These are phyloP conservation scores for Strombidium stylifer DNA, from an alignment of 73 alveolate species.

Conservation along the genomic window DNA sequence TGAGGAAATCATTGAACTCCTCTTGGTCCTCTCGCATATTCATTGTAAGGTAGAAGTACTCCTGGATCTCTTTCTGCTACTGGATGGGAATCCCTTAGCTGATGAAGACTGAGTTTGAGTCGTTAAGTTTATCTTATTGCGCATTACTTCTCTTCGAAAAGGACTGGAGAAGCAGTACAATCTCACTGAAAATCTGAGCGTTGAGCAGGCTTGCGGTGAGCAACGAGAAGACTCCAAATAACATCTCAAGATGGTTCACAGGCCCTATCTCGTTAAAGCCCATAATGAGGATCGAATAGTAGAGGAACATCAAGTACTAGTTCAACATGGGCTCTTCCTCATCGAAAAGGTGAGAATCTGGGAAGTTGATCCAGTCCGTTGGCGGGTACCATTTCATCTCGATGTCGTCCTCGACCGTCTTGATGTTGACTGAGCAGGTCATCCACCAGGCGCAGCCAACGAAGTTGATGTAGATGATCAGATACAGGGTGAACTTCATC, in stretches of 20 bases:
- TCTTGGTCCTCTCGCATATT: slow-evolving; percentile 37
- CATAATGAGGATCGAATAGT: slow-evolving; percentile 48
- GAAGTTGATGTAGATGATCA: too few species aligned
- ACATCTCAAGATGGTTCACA: slow-evolving; percentile 28
- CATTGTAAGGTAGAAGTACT: slow-evolving; percentile 21
- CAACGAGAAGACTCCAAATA: slow-evolving; percentile 21
- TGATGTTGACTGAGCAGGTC: too few species aligned
- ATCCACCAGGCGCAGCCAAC: too few species aligned
- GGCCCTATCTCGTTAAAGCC: slow-evolving; percentile 59
- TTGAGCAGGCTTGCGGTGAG: slow-evolving; percentile 34
- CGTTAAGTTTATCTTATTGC: slow-evolving; percentile 38
- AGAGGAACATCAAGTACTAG: slow-evolving; percentile 39
- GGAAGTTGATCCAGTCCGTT: too few species aligned
- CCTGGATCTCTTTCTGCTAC: slow-evolving; percentile 25
- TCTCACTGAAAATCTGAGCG: slow-evolving; percentile 50
- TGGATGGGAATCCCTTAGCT: slow-evolving; percentile 17
- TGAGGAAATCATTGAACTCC: slow-evolving; percentile 32
- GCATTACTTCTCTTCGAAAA: slow-evolving; percentile 14
- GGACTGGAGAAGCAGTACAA: slow-evolving; percentile 47
- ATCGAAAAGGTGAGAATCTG: too few species aligned
- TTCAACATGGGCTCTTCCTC: too few species aligned
- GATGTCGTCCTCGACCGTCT: too few species aligned
- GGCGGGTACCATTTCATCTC: too few species aligned
- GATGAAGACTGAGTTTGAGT: slow-evolving; percentile 53
- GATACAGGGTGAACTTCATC: too few species aligned